phyloP scores from a whole-genome alignment of 805 yeast species.

The Saccharomyces paradoxus region DNA sequence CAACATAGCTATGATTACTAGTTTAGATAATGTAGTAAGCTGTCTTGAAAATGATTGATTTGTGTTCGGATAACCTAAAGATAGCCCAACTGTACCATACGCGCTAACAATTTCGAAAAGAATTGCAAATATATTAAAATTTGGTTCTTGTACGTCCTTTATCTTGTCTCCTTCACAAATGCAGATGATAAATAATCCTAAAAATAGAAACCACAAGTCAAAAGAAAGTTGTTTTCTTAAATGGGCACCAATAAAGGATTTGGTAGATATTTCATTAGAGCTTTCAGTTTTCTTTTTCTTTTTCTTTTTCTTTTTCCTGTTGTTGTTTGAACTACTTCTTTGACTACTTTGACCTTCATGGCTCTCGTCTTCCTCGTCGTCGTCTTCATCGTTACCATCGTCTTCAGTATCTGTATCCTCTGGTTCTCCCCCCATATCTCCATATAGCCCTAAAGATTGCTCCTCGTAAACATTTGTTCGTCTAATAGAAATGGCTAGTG shows the following conservation, averaged over 20 bases:
- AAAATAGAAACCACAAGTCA: conserved; percentile 87
- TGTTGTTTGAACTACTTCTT: conserved; percentile 19
- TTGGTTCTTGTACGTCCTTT: conserved; percentile 33
- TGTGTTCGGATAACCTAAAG: conserved; percentile 69
- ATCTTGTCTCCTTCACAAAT: conserved; percentile 72
- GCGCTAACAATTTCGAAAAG: conserved; percentile 90
- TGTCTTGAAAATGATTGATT: conserved; percentile 65
- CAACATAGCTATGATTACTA: conserved; percentile 83
- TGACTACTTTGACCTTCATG: conserved; percentile 5
- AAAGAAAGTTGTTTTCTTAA: conserved; percentile 85
- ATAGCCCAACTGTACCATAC: conserved; percentile 92
- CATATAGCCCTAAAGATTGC: conserved; percentile 88
- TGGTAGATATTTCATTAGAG: conserved; percentile 8
- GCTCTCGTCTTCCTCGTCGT: conserved; percentile 3
- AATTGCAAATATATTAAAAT: conserved; percentile 61
- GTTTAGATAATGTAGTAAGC: conserved; percentile 65
- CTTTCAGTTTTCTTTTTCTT: conserved; percentile 29
- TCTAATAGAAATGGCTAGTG: conserved; percentile 91
- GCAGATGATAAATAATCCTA: conserved; percentile 80
- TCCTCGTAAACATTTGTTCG: conserved; percentile 97
- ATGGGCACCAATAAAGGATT: conserved; percentile 74
- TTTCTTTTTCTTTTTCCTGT: conserved; percentile 3
- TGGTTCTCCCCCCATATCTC: conserved; percentile 20
- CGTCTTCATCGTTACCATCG: conserved; percentile 11
- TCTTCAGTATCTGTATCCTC: conserved; percentile 23